Evolutionary conservation across 257 asterid genomes (phyloP), one percentile per base, ranked within the genome.

Genomic region (Petunia secreta): DNA sequence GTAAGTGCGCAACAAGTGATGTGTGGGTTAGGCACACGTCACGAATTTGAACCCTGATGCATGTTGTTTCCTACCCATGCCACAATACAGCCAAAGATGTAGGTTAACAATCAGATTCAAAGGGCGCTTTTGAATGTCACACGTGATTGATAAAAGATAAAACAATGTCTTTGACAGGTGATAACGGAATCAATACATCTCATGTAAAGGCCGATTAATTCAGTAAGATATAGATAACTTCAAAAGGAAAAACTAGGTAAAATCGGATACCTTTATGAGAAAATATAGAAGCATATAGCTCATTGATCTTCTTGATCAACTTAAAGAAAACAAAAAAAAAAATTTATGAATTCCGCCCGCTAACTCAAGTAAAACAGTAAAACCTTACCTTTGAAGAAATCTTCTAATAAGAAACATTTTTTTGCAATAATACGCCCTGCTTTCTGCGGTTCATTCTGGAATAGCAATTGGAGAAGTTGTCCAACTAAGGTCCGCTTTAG

Each of bases 341-440:
- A 63, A 37, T 25, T 25, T 8, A 11, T 64, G 48, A 38, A 64
- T 48, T 38, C 6, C 69, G 38, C 25, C 25, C 66, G 55, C 71
- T 55, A 58, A 83, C 53, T 48, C 63, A 40, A 60, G 25, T 64
- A 38, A 64, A 38, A 13, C 38, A 64, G 34, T 38, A 64, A n/a
- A 64, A 64, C 10, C 90, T 87, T 84, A 75, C 99, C 98, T 91
- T 80, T 87, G 83, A 95, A 95, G 82, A 92, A 95, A 11, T 83
- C 87, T 86, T 92, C 96, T 84, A 95, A 84, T 88, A 81, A 84
- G 83, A 60, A 84, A 86, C 99, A 89, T 86, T 88, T 90, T 88
- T 86, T 91, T 58, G 99, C 94, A 80, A 95, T 79, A 71, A 93
- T 86, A 43, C 88, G 85, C 71, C 99, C 99, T 68, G 90, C 82